A percentile compares a stretch with the other conserved stretches of the same genome.
Evolutionary conservation across 768 basidiomycete genomes (phyloP).

Genomic region (Leccinum obscurum): DNA sequence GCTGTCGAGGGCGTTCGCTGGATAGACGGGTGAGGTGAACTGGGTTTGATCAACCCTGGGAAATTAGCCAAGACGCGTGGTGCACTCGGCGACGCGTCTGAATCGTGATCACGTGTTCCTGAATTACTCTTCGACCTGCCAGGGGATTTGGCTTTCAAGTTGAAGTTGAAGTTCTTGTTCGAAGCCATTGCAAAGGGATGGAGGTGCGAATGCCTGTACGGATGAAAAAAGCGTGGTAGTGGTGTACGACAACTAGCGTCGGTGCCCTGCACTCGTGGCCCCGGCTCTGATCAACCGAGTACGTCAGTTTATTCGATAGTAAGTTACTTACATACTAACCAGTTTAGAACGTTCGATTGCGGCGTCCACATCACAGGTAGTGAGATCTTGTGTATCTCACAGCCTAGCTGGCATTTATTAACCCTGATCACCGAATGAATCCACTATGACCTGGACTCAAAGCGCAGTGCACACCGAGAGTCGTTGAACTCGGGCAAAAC

Average conservation of each 20-base stretch:
- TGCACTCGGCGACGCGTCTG: constrained; percentile 22
- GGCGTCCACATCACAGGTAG: no score
- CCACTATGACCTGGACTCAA: no score
- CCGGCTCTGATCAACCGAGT: constrained; percentile 18
- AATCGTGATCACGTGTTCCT: constrained; percentile 33
- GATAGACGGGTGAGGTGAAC: neutral
- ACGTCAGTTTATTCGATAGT: constrained; percentile 12
- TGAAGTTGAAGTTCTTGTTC: neutral
- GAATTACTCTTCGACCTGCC: neutral
- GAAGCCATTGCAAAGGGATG: constrained; percentile 7
- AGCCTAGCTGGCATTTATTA: no score
- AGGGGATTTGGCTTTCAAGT: neutral
- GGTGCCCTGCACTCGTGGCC: neutral
- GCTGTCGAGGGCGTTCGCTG: neutral
- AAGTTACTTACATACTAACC: neutral
- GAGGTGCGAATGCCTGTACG: neutral
- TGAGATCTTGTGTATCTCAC: no score
- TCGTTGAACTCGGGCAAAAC: no score
- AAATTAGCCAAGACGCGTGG: constrained; percentile 28
- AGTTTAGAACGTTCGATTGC: neutral
- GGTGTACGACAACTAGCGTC: neutral
- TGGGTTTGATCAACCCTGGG: constrained; percentile 32
- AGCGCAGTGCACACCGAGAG: no score
- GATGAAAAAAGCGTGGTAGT: neutral
- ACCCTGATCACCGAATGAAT: no score